Evolutionary conservation across 2,329 filamentous ascomycete genomes (phyloP).

Genomic region (Neoscytalidium dimidiatum): DNA sequence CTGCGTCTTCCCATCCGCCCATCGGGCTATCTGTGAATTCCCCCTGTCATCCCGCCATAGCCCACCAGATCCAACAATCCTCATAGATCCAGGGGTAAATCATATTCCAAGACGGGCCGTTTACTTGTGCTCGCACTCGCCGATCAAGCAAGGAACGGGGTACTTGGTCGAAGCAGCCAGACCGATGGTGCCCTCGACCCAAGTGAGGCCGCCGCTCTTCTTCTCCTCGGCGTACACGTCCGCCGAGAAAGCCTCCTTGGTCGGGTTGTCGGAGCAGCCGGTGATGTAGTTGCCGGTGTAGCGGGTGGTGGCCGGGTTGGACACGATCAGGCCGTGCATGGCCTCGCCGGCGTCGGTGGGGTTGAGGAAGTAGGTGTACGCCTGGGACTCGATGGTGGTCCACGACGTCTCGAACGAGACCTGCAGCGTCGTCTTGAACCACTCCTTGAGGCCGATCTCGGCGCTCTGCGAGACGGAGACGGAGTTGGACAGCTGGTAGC

Average conservation of each 20-base stretch:
- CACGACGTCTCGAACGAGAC: background rate
- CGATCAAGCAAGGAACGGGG: constrained; percentile 28
- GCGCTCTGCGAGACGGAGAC: constrained; percentile 22
- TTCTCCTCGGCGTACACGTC: constrained; percentile 38
- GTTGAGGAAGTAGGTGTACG: constrained; percentile 36
- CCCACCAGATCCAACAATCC: background rate
- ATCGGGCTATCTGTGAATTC: too few relatives aligned
- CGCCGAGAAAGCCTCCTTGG: constrained; percentile 31
- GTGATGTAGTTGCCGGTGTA: constrained; percentile 36
- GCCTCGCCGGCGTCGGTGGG: constrained; percentile 38
- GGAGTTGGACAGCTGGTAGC: constrained; percentile 10
- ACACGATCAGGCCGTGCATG: constrained; percentile 33
- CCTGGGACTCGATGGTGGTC: constrained; percentile 32
- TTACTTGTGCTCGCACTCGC: constrained; percentile 1
- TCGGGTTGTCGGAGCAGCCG: constrained; percentile 37
- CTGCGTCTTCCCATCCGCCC: background rate
- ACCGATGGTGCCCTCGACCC: constrained; percentile 44
- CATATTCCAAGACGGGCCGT: background rate
- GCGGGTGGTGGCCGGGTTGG: constrained; percentile 38
- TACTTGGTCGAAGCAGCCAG: constrained; percentile 40
- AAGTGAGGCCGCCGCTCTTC: constrained; percentile 34
- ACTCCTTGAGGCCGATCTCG: background rate
- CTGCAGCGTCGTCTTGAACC: background rate
- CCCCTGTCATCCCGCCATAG: background rate
- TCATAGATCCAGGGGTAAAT: too few relatives aligned